Conservation (phyloP, 2,329 filamentous ascomycete species). For the Scedosporium minutisporum region DNA sequence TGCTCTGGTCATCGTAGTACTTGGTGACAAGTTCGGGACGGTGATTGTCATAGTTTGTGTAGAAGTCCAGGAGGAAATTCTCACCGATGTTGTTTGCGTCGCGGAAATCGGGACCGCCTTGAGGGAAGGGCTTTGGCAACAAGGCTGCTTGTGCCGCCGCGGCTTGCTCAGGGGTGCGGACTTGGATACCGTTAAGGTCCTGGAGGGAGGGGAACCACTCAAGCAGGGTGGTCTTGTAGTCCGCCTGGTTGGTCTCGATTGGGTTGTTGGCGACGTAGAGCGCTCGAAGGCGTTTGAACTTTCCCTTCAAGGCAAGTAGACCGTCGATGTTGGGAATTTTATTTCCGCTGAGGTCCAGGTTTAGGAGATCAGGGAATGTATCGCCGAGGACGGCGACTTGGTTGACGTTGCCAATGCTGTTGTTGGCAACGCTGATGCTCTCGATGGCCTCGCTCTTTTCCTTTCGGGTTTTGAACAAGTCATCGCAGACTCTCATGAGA, state of each 20-base stretch:
- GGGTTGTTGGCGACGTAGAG: constrained; percentile 72
- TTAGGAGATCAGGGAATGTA: constrained; percentile 76
- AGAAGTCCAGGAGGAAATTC: constrained; percentile 65
- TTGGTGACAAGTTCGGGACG: constrained; percentile 50
- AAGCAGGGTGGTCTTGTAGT: constrained; percentile 58
- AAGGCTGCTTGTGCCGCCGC: constrained; percentile 41
- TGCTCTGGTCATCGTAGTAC: constrained; percentile 68
- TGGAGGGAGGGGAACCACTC: constrained; percentile 77
- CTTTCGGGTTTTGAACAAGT: constrained; percentile 60
- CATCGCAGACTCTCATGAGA: constrained; percentile 77
- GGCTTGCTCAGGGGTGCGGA: constrained; percentile 64
- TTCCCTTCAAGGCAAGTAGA: constrained; percentile 67
- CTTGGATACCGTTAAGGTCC: constrained; percentile 63
- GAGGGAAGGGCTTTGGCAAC: constrained; percentile 48
- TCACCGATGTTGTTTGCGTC: constrained; percentile 69
- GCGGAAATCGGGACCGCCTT: constrained; percentile 58
- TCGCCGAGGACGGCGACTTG: constrained; percentile 66
- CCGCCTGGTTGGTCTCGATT: constrained; percentile 49
- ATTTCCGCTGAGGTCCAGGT: constrained; percentile 83
- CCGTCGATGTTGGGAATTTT: constrained; percentile 58
- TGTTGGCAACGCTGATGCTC: constrained; percentile 73
- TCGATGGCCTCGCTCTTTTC: constrained; percentile 70
- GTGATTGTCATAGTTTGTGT: constrained; percentile 61
- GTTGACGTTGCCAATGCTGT: constrained; percentile 63
- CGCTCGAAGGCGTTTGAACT: constrained; percentile 70